Base-by-base conservation (phyloP, 2,329 filamentous ascomycete species). In the Tolypocladium tundrense region DNA sequence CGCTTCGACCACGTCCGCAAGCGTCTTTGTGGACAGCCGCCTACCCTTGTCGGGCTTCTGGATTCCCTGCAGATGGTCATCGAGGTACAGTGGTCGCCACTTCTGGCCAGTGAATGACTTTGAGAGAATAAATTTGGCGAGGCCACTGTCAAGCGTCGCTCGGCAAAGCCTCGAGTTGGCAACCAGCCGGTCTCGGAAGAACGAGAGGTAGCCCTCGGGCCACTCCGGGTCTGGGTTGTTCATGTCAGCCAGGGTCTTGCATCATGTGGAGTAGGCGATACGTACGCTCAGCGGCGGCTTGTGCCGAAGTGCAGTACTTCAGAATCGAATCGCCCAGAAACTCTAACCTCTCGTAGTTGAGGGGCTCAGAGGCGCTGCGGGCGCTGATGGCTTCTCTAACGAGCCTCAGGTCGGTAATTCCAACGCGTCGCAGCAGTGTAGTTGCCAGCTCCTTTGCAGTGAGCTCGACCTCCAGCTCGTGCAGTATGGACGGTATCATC, bases 1-100 rank as follows among this genome's bases (percentile, higher is more conserved):
- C 0, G 92, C 83, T 62, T 97, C 93, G 0, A 96, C 81, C 0
- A 97, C 86, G 65, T 97, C 93, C 4, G 93, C 93, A 9, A 97
- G 79, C 0, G 83, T 83, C 68, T 97, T 97, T 1, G 85, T 88
- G 0, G 90, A 88, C 39, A 91, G 67, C 16, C 68, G 66, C 7
- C 77, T 72, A 52, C 71, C 54, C 40, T 54, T 58, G 16, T 41
- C 41, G 1, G 31, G n/a, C 53, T 60, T 57, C 59, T 57, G 54
- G 59, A 37, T 16, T 54, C 61, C 40, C 3, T 67, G 53, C 3
- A 73, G 55, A n/a, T 72, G 60, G 6, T 73, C 67, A 3, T 77
- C 70, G 3, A 77, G 73, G 61, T 88, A 88, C 0, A 80, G 72
- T 0, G 90, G 87, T 2, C 77, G 73, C 93, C 93, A 97, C 66